Conservation (phyloP, 1,284 basidiomycete species). For the Ustilago loliicola region DNA sequence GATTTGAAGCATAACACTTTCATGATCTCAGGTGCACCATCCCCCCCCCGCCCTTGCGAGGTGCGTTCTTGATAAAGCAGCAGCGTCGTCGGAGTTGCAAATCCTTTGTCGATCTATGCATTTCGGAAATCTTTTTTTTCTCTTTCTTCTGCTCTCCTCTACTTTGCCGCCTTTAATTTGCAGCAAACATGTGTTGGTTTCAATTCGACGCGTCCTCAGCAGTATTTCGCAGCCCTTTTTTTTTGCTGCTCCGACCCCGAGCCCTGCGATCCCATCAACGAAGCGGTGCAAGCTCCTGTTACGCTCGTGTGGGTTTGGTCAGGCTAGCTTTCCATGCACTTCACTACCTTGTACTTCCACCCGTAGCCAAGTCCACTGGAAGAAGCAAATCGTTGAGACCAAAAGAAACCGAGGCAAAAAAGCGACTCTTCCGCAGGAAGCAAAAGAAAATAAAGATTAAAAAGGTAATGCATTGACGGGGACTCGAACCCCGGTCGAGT, state of each 20-base stretch:
- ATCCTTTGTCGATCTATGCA: constrained; percentile 9
- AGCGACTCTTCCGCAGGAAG: not conserved
- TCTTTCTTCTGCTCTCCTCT: not conserved
- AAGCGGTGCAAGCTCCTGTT: not conserved
- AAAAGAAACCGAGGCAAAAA: not conserved
- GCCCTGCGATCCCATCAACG: not conserved
- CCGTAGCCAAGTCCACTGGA: too few species aligned
- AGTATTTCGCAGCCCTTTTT: not conserved
- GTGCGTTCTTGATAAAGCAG: not conserved
- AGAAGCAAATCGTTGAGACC: too few species aligned
- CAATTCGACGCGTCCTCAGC: constrained; percentile 2
- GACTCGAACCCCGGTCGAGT: constrained; percentile 59
- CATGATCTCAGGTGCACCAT: not conserved
- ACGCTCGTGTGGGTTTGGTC: not conserved
- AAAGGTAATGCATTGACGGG: constrained; percentile 52
- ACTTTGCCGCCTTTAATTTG: not conserved
- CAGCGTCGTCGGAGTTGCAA: not conserved
- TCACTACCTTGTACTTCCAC: too few species aligned
- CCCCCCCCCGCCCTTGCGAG: not conserved
- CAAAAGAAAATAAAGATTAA: not conserved
- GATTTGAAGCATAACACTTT: not conserved
- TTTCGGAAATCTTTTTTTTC: not conserved
- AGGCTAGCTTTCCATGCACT: too few species aligned
- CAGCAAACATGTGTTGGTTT: constrained; percentile 12
- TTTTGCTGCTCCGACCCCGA: constrained; percentile 11